These are phyloP conservation scores for Fusarium solani-melongenae DNA, from an alignment of 2,329 filamentous ascomycete genomes.

Conservation along the genomic window DNA sequence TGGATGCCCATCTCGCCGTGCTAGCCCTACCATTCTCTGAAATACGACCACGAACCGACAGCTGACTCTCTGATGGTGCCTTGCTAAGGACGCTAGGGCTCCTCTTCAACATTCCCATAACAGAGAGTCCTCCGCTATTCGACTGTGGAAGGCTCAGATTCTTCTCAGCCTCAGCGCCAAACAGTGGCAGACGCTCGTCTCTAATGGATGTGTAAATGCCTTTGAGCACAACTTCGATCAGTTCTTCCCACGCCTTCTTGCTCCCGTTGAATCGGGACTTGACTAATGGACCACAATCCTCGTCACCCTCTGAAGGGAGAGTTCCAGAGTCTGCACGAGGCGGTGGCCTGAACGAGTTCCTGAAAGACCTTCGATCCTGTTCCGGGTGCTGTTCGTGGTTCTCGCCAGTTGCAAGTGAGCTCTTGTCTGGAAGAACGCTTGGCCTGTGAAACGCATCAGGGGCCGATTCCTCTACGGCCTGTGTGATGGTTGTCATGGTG, in stretches of 20 bases:
- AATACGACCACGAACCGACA: constrained; percentile 76
- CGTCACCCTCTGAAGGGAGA: constrained; percentile 50
- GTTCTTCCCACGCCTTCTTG: constrained; percentile 84
- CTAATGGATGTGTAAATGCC: constrained; percentile 92
- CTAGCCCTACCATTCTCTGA: constrained; percentile 65
- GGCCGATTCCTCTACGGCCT: constrained; percentile 78
- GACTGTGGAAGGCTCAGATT: constrained; percentile 52
- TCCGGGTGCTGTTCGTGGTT: constrained; percentile 50
- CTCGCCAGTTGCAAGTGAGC: constrained; percentile 47
- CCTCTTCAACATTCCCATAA: constrained; percentile 82
- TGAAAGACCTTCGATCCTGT: constrained; percentile 53
- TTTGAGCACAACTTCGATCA: constrained; percentile 91
- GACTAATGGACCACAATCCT: constrained; percentile 79
- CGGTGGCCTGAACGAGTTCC: constrained; percentile 63
- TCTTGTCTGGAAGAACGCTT: constrained; percentile 63
- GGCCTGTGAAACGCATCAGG: constrained; percentile 73
- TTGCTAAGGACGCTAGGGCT: constrained; percentile 94
- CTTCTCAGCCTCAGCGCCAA: constrained; percentile 71
- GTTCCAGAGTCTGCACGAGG: constrained; percentile 56
- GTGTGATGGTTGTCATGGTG: constrained; percentile 88
- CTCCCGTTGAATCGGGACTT: constrained; percentile 80
- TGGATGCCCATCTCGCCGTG: constrained; percentile 82
- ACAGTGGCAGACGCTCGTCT: constrained; percentile 85
- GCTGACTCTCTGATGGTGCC: constrained; percentile 83
- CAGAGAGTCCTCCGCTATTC: constrained; percentile 75